Evolutionary conservation across 371 early-diverging fungal genomes (phyloP).

Genomic region (Syncephalis plumigaleata): DNA sequence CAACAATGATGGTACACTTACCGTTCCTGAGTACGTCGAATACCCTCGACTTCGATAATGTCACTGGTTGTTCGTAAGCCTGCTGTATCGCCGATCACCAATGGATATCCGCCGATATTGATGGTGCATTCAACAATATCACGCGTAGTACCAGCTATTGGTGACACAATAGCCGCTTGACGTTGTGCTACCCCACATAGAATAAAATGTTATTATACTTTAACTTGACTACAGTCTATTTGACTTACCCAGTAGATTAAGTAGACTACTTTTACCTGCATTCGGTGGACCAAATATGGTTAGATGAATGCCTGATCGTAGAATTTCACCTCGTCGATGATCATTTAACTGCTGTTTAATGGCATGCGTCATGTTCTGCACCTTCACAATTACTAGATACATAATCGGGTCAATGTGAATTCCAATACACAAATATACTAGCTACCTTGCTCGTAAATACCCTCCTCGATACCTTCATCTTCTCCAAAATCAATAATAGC

Average conservation of each 20-base stretch:
- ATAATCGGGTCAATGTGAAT: background rate
- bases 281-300: conserved; percentile 69
- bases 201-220: background rate
- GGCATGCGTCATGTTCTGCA: conserved; percentile 8
- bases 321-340: conserved; percentile 48
- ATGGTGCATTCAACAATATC: conserved; percentile 58
- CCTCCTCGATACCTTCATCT: conserved; percentile 65
- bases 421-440: background rate
- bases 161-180: conserved; percentile 66
- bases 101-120: conserved; percentile 58
- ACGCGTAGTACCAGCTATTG: conserved; percentile 63
- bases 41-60: conserved; percentile 53
- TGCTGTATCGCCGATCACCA: conserved; percentile 60
- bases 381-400: conserved; percentile 9
- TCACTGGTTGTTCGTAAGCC: conserved; percentile 48
- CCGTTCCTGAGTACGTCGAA: conserved; percentile 29
- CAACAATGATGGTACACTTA: too few species aligned
- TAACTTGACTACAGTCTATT: background rate
- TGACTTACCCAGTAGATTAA: conserved; percentile 40
- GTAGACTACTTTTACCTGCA: conserved; percentile 62
- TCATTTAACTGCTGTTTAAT: conserved; percentile 40
- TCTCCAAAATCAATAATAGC: conserved; percentile 74
- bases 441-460: conserved; percentile 31
- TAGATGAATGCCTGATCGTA: conserved; percentile 49
- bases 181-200: conserved; percentile 27